A percentile compares a stretch with the other conserved stretches of the same genome.
Evolutionary conservation across 78 protist genomes (phyloP).

Genomic region (Planoprotostelium fungivorum): DNA sequence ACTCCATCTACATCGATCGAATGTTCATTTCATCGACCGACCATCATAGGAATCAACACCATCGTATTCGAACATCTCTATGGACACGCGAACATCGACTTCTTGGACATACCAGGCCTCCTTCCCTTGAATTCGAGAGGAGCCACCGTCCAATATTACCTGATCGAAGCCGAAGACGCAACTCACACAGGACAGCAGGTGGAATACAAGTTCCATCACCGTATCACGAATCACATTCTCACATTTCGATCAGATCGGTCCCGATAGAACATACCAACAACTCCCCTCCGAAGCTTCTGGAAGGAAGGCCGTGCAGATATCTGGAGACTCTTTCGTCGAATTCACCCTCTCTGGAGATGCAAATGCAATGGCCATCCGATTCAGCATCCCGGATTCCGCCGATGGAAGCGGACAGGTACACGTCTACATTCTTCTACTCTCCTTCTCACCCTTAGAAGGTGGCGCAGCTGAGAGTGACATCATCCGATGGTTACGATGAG

Average conservation of each 20-base stretch:
- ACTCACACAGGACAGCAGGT: background rate
- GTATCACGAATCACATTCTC: background rate
- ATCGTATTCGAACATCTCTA: background rate
- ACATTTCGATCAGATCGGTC: slow-evolving; percentile 2
- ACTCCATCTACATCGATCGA: too few relatives aligned
- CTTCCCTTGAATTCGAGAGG: background rate
- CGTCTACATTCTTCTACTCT: background rate
- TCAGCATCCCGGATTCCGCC: background rate
- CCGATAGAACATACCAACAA: background rate
- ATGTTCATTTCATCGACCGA: background rate
- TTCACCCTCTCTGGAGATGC: background rate
- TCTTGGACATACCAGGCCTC: background rate
- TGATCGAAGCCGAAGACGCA: background rate
- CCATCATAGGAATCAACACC: background rate
- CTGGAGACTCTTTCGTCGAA: background rate
- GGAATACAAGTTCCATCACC: background rate
- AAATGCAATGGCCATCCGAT: background rate
- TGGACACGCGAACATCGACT: background rate
- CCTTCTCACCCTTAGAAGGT: background rate
- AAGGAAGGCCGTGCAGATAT: background rate
- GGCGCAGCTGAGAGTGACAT: background rate
- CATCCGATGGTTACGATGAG: background rate
- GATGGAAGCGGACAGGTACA: background rate
- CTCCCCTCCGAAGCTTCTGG: background rate
- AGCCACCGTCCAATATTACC: background rate